Conservation (phyloP, 352 stramenopile genomes). For the Pilasporangium apinafurcum region DNA sequence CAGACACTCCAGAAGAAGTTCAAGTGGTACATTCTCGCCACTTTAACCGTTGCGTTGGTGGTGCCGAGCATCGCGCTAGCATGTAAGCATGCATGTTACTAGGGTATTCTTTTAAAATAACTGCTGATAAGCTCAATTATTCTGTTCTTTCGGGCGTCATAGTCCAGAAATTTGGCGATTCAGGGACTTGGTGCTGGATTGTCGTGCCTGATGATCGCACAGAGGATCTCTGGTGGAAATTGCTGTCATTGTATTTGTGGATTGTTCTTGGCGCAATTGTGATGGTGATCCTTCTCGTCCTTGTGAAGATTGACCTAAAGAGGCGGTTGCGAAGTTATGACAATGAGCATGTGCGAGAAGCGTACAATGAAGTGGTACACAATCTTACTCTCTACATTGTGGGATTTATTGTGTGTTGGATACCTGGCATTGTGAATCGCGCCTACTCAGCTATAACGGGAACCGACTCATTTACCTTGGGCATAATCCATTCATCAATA, state of each 20-base stretch:
- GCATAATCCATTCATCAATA: constrained; percentile 57
- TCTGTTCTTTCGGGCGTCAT: too few species aligned
- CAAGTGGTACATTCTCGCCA: constrained; percentile 58
- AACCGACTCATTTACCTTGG: constrained; percentile 36
- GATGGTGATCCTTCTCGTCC: constrained; percentile 48
- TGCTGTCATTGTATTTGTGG: constrained; percentile 63
- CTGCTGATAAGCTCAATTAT: too few species aligned
- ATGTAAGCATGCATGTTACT: constrained; percentile 5
- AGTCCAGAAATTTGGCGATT: constrained; percentile 52
- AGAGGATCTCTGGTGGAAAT: constrained; percentile 58
- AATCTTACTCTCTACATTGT: constrained; percentile 71
- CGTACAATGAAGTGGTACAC: constrained; percentile 66
- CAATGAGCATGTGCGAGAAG: constrained; percentile 55
- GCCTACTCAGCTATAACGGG: constrained; percentile 41
- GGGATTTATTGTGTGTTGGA: constrained; percentile 63
- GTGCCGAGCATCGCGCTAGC: constrained; percentile 51
- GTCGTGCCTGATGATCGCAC: constrained; percentile 28
- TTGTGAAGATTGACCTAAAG: constrained; percentile 70
- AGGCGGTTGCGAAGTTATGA: constrained; percentile 44
- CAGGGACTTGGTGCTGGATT: constrained; percentile 64
- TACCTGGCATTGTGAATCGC: constrained; percentile 51
- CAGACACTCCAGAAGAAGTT: constrained; percentile 69
- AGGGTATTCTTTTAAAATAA: too few species aligned
- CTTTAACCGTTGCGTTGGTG: constrained; percentile 39
- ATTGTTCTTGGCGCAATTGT: constrained; percentile 40